Evolutionary conservation across 768 basidiomycete species (phyloP), one percentile per base, ranked within the genome.

Genomic region (Sporobolomyces phaffii): DNA sequence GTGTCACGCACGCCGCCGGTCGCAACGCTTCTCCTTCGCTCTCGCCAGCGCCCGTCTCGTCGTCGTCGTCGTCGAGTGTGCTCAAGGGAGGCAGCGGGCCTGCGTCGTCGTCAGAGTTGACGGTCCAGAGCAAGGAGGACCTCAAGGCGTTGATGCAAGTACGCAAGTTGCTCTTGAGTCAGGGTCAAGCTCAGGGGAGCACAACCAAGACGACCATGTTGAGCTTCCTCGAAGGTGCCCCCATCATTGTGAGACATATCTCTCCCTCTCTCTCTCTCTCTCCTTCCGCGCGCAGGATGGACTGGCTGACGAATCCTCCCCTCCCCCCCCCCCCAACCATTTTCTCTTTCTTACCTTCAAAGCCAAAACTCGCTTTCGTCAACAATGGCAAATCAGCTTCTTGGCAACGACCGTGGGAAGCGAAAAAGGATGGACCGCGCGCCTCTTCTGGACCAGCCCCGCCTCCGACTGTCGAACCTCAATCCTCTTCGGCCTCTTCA

Each of bases 41-140:
- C 28, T n/a, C n/a, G n/a, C n/a, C n/a, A n/a, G n/a, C n/a, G n/a
- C n/a, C n/a, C n/a, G n/a, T n/a, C n/a, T n/a, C 45, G 41, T n/a
- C n/a, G n/a, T n/a, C n/a, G n/a, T n/a, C n/a, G n/a, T n/a, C n/a
- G n/a, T n/a, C n/a, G n/a, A n/a, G n/a, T n/a, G n/a, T n/a, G n/a
- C n/a, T n/a, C n/a, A n/a, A n/a, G n/a, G n/a, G n/a, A n/a, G n/a
- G n/a, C n/a, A n/a, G n/a, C n/a, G n/a, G n/a, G n/a, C n/a, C n/a
- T n/a, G 20, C 47, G 28, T 33, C 49, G 26, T 53, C 20, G 15
- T 17, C 43, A 17, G 66, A 68, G 36, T 28, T 68, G 38, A 44
- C 49, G 34, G 65, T 73, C 29, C 47, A 68, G 33, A 62, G 51
- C 18, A 70, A 68, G 49, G 72, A 73, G 24, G 72, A 73, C 53